Conservation (phyloP, 306 rosid species). For the Gleditsia sinensis region DNA sequence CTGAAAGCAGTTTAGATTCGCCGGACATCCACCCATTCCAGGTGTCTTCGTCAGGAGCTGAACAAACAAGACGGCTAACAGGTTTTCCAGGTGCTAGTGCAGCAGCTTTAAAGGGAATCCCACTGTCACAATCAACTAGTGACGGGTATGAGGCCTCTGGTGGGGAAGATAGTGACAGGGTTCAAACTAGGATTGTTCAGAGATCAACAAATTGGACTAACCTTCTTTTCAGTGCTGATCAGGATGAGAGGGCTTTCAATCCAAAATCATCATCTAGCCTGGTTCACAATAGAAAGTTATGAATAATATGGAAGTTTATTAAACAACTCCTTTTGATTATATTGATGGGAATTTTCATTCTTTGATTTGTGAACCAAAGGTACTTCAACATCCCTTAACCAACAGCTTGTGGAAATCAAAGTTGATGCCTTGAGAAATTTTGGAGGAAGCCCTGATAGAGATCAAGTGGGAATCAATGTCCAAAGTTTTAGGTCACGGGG, state of each 20-base stretch:
- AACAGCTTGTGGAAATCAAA: constrained; percentile 39
- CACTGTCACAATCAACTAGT: constrained; percentile 86
- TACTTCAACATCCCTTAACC: constrained; percentile 42
- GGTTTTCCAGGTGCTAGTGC: constrained; percentile 52
- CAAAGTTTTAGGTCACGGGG: constrained; percentile 46
- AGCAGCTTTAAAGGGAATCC: constrained; percentile 57
- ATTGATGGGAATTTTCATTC: constrained; percentile 61
- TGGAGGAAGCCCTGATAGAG: constrained; percentile 36
- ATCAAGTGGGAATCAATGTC: constrained; percentile 44
- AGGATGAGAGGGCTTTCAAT: constrained; percentile 60
- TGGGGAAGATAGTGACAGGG: constrained; percentile 94
- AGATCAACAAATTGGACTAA: constrained; percentile 83
- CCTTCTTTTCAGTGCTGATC: constrained; percentile 69
- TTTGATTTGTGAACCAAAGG: constrained; percentile 67
- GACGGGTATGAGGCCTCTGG: constrained; percentile 99
- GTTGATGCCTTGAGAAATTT: constrained; percentile 33
- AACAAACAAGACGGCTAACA: constrained; percentile 64
- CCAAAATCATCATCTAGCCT: constrained; percentile 61
- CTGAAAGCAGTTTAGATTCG: constrained; percentile 92
- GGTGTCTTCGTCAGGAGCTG: constrained; percentile 67
- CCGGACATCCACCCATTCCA: constrained; percentile 90
- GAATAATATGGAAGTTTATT: constrained; percentile 47
- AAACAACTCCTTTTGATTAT: constrained; percentile 42
- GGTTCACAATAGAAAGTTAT: constrained; percentile 59
- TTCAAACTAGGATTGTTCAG: constrained; percentile 74